Evolutionary conservation across 495 filamentous ascomycete genomes (phyloP).

Genomic region (Aspergillus ellipticus): DNA sequence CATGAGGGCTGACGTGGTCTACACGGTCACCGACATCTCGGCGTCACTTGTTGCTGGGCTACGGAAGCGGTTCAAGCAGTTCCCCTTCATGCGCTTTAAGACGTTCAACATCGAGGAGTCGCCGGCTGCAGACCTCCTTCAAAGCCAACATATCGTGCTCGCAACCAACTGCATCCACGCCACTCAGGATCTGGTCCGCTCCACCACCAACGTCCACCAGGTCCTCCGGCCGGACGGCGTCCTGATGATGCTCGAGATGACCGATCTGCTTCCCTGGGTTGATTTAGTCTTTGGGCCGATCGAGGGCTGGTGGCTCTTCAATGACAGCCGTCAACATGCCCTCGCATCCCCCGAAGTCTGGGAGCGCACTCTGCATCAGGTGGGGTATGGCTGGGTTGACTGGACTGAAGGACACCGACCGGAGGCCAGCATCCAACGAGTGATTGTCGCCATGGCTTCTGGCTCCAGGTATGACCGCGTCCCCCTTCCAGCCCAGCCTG

Average conservation of each 20-base stretch:
- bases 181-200: slow-evolving; percentile 26
- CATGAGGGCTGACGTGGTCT: slow-evolving; percentile 29
- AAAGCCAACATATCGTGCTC: slow-evolving; percentile 31
- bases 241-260: neutral
- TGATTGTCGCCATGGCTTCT: slow-evolving; percentile 43
- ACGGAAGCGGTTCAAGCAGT: slow-evolving; percentile 24
- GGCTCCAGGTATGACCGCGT: too few species aligned
- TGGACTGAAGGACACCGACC: slow-evolving; percentile 39
- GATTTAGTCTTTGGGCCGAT: slow-evolving; percentile 47
- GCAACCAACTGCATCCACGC: slow-evolving; percentile 45
- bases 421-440: slow-evolving; percentile 30
- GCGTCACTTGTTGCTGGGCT: slow-evolving; percentile 33
- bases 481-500: neutral
- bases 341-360: slow-evolving; percentile 26
- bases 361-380: slow-evolving; percentile 29
- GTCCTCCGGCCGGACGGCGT: neutral
- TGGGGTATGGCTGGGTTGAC: slow-evolving; percentile 41
- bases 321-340: slow-evolving; percentile 43
- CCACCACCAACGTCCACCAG: slow-evolving; percentile 18
- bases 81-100: slow-evolving; percentile 25
- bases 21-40: slow-evolving; percentile 45
- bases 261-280: slow-evolving; percentile 26
- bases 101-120: slow-evolving; percentile 27
- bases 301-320: slow-evolving; percentile 51
- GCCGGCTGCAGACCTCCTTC: slow-evolving; percentile 10